phyloP scores from a whole-genome alignment of 2,329 filamentous ascomycete species.

The Ascochyta pisi region DNA sequence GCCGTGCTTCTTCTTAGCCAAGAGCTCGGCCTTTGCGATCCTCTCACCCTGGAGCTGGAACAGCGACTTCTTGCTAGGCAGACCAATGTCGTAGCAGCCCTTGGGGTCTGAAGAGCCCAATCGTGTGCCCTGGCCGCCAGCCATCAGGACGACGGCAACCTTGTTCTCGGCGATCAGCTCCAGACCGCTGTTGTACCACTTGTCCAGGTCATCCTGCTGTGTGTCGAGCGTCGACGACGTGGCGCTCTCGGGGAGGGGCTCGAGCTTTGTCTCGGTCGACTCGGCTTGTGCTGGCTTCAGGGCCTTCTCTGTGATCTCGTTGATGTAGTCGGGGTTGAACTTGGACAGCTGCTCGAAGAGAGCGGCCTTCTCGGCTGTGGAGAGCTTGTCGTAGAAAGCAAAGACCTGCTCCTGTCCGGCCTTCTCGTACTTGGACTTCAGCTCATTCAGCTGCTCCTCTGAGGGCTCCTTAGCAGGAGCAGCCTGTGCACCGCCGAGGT shows the following conservation, averaged over 20 bases:
- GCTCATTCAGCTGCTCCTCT: conserved; percentile 69
- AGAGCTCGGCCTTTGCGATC: conserved; percentile 82
- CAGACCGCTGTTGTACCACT: conserved; percentile 80
- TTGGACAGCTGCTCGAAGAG: conserved; percentile 82
- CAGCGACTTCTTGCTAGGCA: conserved; percentile 90
- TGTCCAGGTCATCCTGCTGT: conserved; percentile 74
- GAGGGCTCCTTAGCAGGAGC: conserved; percentile 61
- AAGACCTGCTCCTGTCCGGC: conserved; percentile 84
- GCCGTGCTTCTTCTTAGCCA: conserved; percentile 75
- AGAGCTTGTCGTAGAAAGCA: conserved; percentile 83
- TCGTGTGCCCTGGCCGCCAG: conserved; percentile 93
- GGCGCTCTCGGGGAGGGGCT: conserved; percentile 86
- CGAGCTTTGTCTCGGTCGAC: conserved; percentile 65
- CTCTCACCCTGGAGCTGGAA: conserved; percentile 98
- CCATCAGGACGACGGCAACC: conserved; percentile 91
- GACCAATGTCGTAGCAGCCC: conserved; percentile 95
- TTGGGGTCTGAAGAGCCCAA: conserved; percentile 95
- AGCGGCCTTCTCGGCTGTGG: conserved; percentile 72
- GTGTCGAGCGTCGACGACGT: conserved; percentile 93
- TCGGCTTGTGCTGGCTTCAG: conserved; percentile 75
- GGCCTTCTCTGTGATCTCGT: conserved; percentile 81
- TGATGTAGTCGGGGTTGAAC: conserved; percentile 88
- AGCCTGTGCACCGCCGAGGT: conserved; percentile 45
- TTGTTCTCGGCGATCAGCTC: conserved; percentile 71
- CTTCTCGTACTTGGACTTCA: conserved; percentile 75